A percentile compares a stretch with the other conserved stretches of the same genome.
phyloP scores from a whole-genome alignment of 331 rosid genomes.

The Spiraea crenata region DNA sequence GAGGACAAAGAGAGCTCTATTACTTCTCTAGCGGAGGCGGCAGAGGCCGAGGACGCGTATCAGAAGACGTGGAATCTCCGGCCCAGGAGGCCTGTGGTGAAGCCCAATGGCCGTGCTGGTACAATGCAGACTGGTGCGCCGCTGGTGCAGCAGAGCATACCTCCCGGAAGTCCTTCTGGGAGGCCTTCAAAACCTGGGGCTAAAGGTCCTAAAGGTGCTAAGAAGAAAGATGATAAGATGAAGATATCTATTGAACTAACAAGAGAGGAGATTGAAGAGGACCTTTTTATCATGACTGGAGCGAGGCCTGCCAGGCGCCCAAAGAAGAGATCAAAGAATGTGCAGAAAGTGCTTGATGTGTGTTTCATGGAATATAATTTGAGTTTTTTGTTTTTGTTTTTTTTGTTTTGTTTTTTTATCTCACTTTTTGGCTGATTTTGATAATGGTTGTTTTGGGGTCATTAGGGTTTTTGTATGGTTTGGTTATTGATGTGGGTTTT shows the following conservation, averaged over 20 bases:
- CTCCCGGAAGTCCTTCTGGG: not conserved
- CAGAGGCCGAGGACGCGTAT: slow-evolving; percentile 1
- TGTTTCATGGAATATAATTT: not conserved
- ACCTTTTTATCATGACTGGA: slow-evolving; percentile 42
- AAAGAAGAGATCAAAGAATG: slow-evolving; percentile 31
- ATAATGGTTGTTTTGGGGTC: not conserved
- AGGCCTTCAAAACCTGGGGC: not conserved
- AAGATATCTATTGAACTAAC: slow-evolving; percentile 28
- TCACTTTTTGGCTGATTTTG: not conserved
- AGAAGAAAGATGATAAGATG: slow-evolving; percentile 7
- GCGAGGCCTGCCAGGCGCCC: slow-evolving; percentile 37
- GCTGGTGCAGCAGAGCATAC: not conserved
- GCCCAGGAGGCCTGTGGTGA: slow-evolving; percentile 32
- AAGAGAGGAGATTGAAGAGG: slow-evolving; percentile 54
- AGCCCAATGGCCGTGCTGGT: not conserved
- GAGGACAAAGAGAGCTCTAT: not conserved
- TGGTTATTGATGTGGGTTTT: not conserved
- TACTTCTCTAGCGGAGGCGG: not conserved
- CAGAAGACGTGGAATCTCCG: slow-evolving; percentile 43
- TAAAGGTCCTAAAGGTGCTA: not conserved
- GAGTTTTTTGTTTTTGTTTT: no score
- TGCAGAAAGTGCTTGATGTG: slow-evolving; percentile 53
- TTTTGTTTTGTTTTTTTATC: not conserved
- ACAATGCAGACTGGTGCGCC: slow-evolving; percentile 8
- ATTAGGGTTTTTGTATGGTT: slow-evolving; percentile 6